phyloP scores from a whole-genome alignment of 371 early-diverging fungal genomes.

The Mucor piriformis region DNA sequence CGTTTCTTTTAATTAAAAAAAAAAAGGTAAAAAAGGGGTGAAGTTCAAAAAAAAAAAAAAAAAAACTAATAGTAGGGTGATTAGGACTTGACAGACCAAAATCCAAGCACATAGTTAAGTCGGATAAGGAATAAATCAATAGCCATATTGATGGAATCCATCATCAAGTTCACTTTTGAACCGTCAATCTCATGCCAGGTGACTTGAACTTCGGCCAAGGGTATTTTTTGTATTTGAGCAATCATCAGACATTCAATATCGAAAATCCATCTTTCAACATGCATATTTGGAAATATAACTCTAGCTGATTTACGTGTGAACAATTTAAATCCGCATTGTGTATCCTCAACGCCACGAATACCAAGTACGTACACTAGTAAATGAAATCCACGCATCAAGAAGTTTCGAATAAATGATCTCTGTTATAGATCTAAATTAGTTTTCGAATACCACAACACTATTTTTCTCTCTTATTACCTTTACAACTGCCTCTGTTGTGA shows the following conservation, averaged over 20 bases:
- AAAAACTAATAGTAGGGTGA: background rate
- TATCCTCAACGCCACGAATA: slow-evolving; percentile 86
- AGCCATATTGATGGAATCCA: slow-evolving; percentile 90
- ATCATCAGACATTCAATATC: slow-evolving; percentile 93
- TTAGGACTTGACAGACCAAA: slow-evolving; percentile 65
- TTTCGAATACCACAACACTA: no score
- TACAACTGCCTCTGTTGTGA: slow-evolving; percentile 89
- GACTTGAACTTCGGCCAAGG: slow-evolving; percentile 87
- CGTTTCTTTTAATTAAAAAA: background rate
- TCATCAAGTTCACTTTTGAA: slow-evolving; percentile 85
- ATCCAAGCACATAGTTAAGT: slow-evolving; percentile 80
- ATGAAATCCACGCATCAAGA: slow-evolving; percentile 93
- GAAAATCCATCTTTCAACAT: slow-evolving; percentile 95
- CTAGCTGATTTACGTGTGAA: slow-evolving; percentile 82
- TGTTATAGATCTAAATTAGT: slow-evolving; percentile 28
- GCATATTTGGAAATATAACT: slow-evolving; percentile 85
- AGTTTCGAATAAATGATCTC: slow-evolving; percentile 88
- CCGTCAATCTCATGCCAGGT: slow-evolving; percentile 97
- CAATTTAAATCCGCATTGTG: slow-evolving; percentile 97
- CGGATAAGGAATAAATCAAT: slow-evolving; percentile 86
- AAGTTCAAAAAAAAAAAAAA: background rate
- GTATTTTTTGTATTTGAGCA: slow-evolving; percentile 69
- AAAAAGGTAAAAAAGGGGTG: background rate
- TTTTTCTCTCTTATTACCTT: slow-evolving; percentile 60
- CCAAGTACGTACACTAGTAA: slow-evolving; percentile 80